phyloP scores from a whole-genome alignment of 805 yeast genomes.

The Wickerhamiella shivajii region DNA sequence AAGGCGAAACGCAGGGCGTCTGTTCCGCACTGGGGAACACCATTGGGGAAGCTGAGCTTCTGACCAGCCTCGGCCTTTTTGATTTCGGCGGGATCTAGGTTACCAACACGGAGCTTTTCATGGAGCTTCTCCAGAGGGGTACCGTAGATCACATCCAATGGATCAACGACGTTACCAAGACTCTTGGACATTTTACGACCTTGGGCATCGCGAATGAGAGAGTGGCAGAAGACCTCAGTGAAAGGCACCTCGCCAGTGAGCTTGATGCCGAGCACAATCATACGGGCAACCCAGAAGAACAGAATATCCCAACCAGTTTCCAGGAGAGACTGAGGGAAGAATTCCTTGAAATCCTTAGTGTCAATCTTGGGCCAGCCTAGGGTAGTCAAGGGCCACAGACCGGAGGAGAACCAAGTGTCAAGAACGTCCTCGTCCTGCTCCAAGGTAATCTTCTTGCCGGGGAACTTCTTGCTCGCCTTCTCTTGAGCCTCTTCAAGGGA shows the following conservation, averaged over 20 bases:
- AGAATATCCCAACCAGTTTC: conserved; percentile 99
- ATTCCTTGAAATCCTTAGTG: conserved; percentile 55
- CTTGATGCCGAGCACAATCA: conserved; percentile 84
- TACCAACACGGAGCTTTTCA: conserved; percentile 62
- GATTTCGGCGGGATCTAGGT: conserved; percentile 78
- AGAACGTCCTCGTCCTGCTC: conserved; percentile 96
- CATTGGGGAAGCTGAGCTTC: conserved; percentile 78
- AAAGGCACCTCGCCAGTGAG: conserved; percentile 86
- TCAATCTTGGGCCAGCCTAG: conserved; percentile 79
- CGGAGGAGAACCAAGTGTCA: conserved; percentile 98
- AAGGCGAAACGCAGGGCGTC: conserved; percentile 96
- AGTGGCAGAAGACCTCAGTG: conserved; percentile 94
- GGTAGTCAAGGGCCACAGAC: conserved; percentile 95
- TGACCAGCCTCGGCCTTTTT: conserved; percentile 82
- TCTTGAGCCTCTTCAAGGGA: conserved; percentile 64
- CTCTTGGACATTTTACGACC: conserved; percentile 98
- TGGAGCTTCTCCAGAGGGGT: conserved; percentile 67
- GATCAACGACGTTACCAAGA: conserved; percentile 92
- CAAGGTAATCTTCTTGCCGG: conserved; percentile 53
- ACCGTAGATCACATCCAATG: conserved; percentile 86
- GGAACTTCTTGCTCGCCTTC: conserved; percentile 64
- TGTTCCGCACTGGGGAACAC: conserved; percentile 98
- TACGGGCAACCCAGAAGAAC: conserved; percentile 97
- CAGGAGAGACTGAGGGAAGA: conserved; percentile 83
- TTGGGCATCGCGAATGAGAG: conserved; percentile 96